Base-by-base conservation (phyloP, 768 basidiomycete genomes). In the Serendipita sp. region DNA sequence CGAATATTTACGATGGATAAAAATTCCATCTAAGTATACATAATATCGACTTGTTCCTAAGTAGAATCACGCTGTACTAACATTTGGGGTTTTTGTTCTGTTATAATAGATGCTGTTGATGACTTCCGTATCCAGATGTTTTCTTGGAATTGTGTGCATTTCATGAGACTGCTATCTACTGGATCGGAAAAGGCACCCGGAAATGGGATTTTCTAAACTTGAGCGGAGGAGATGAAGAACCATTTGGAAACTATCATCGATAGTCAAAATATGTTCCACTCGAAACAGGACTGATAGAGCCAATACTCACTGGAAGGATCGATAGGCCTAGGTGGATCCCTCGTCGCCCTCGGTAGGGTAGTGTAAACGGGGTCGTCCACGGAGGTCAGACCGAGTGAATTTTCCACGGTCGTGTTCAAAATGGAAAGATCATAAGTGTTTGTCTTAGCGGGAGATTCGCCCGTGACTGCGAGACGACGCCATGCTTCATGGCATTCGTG, bases 401-500 rank as follows among this genome's bases (percentile, higher is more conserved):
- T 83, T 68, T 80, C 76, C 69, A 86, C 75, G 66, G 89, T 86
- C 70, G 88, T 76, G 79, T 93, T 98, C 72, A 79, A 80, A 73
- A 93, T 92, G 67, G 88, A 85, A 65, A 97, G 71, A 64, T 92
- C 87, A 74, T 87, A 86, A 50, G 76, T 73, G 52, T 82, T 67
- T 16, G 85, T 87, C 77, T 85, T 87, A 66, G 86, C 83, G 45
- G 85, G 82, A 44, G 70, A 64, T 68, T 96, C 88, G 67, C 93
- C 91, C 62, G 76, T 77, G 74, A 93, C 80, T 27, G 33, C 55
- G 69, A 99, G 83, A 71, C 89, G 89, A 71, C 92, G 90, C 96
- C 96, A 99, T 43, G 96, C 89, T 75, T 98, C 96, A 73, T 98
- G 87, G 76, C 91, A 94, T 74, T 99, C 96, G 75, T 96, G 94